Percentiles rank a stretch among this genome's conserved stretches.
Evolutionary conservation across 2,329 filamentous ascomycete genomes (phyloP).

Genomic region (Aspergillus brasiliensis): DNA sequence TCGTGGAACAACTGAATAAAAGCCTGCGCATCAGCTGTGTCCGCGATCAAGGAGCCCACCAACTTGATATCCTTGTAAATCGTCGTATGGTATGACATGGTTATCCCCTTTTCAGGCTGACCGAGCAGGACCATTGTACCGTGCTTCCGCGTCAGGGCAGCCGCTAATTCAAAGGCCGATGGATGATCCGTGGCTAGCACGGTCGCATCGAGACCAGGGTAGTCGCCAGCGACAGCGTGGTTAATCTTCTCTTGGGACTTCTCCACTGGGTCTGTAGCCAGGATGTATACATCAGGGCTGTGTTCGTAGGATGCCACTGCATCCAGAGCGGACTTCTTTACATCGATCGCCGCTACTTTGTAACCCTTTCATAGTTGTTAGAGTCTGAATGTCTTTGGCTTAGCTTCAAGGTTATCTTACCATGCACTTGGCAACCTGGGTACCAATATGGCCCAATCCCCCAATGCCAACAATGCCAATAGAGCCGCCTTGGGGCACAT

Average conservation of each 20-base stretch:
- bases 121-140: conserved; percentile 61
- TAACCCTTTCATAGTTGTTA: neutral
- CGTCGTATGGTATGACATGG: conserved; percentile 35
- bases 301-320: neutral
- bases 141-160: conserved; percentile 58
- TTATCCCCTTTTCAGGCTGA: conserved; percentile 43
- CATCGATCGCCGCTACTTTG: neutral
- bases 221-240: neutral
- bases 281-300: neutral
- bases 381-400: no score
- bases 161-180: neutral
- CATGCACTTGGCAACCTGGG: neutral
- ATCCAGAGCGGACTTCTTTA: neutral
- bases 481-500: neutral
- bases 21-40: conserved; percentile 26
- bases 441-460: neutral
- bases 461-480: neutral
- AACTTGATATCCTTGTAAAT: conserved; percentile 32
- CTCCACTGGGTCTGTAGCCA: neutral
- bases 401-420: neutral
- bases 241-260: neutral
- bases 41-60: neutral
- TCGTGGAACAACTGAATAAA: conserved; percentile 43
- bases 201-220: neutral
- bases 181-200: neutral